Evolutionary conservation across 2,329 filamentous ascomycete species (phyloP).

Genomic region (Chaetomium strumarium): DNA sequence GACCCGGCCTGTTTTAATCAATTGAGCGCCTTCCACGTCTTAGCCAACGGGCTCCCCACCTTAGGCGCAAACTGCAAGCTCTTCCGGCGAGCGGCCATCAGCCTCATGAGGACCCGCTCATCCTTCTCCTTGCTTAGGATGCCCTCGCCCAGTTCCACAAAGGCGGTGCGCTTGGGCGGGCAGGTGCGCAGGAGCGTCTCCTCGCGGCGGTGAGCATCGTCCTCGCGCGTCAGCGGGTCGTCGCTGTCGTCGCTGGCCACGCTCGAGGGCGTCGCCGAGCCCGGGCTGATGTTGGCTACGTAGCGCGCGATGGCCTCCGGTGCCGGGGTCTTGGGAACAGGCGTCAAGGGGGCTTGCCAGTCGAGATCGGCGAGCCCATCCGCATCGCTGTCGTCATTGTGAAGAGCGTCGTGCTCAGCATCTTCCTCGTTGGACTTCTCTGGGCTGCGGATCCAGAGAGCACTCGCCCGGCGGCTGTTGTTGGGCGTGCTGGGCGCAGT

Average conservation of each 20-base stretch:
- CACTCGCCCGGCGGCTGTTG: constrained; percentile 44
- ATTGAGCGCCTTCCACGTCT: constrained; percentile 40
- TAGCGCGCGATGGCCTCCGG: constrained; percentile 50
- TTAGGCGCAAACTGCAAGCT: constrained; percentile 73
- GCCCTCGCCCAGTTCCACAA: constrained; percentile 37
- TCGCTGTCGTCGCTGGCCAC: background rate
- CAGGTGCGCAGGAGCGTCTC: constrained; percentile 47
- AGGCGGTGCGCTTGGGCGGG: constrained; percentile 42
- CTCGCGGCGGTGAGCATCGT: constrained; percentile 31
- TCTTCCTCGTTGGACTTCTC: constrained; percentile 36
- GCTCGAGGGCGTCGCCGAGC: constrained; percentile 6
- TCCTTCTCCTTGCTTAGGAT: constrained; percentile 48
- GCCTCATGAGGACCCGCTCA: constrained; percentile 51
- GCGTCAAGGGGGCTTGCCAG: constrained; percentile 42
- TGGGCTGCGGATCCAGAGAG: constrained; percentile 50
- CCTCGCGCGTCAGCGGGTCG: constrained; percentile 10
- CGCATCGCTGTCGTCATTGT: constrained; percentile 33
- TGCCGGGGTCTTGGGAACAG: constrained; percentile 53
- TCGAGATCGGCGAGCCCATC: constrained; percentile 37
- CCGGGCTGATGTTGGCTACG: constrained; percentile 43
- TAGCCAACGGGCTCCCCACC: constrained; percentile 64
- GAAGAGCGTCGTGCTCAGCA: constrained; percentile 24
- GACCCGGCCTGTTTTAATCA: background rate
- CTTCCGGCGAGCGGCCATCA: constrained; percentile 69
- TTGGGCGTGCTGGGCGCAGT: constrained; percentile 43